Percentiles rank a stretch among this genome's conserved stretches.
Conservation (phyloP, 139 green algal genomes). For the Haematococcus lacustris region DNA sequence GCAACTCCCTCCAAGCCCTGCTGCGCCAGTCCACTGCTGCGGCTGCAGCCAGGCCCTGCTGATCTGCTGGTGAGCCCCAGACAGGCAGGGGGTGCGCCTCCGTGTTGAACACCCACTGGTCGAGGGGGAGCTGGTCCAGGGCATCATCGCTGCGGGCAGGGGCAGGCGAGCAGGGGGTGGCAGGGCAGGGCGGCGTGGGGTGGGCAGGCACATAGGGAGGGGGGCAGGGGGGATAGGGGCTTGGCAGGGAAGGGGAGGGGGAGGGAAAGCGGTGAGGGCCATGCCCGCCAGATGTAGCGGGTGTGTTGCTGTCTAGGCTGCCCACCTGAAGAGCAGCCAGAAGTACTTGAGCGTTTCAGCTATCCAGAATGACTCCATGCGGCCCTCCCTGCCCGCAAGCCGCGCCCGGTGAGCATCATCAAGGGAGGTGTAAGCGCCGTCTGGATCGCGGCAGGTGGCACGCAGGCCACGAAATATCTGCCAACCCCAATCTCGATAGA, state of each 20-base stretch:
- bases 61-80: slow-evolving; percentile 28
- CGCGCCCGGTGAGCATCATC: too few relatives aligned
- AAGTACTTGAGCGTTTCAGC: slow-evolving; percentile 87
- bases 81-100: slow-evolving; percentile 76
- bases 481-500: slow-evolving; percentile 74
- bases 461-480: slow-evolving; percentile 70
- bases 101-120: slow-evolving; percentile 70
- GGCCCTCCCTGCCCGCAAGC: too few relatives aligned
- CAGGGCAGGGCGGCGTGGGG: too few relatives aligned
- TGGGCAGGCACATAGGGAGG: too few relatives aligned
- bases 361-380: slow-evolving; percentile 82
- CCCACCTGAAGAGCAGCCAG: slow-evolving; percentile 68
- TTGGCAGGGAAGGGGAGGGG: too few relatives aligned
- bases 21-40: too few relatives aligned
- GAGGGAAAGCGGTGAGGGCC: not conserved
- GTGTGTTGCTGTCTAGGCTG: not conserved
- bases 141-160: slow-evolving; percentile 2
- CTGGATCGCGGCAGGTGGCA: slow-evolving; percentile 30
- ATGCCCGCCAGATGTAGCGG: not conserved
- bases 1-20: too few relatives aligned
- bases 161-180: too few relatives aligned
- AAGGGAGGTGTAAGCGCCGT: slow-evolving; percentile 61
- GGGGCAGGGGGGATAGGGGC: too few relatives aligned
- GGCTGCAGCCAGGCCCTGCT: too few relatives aligned
- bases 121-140: not conserved